Base-by-base conservation (phyloP, 805 yeast species). In the Grigorovia transvaalensis region DNA sequence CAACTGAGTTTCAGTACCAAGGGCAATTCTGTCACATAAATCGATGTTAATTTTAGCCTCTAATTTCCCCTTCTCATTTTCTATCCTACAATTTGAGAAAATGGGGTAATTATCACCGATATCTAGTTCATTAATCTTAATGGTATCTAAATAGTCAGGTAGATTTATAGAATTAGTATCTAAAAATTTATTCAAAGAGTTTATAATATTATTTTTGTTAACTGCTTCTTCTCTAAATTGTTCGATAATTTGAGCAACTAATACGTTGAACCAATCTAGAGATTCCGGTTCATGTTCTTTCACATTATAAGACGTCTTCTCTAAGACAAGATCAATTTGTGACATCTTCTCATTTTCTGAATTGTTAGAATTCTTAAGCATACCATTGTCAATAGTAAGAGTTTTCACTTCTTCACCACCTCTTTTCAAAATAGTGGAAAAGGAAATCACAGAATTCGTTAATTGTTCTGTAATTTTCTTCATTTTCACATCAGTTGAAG, bases 101-200 rank as follows among this genome's bases (percentile, higher is more conserved):
- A 93, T 87, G 2, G 99, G 99, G 64, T 84, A 93, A 67, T 90
- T 97, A 64, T 88, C 87, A 38, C 99, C 99, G 52, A 93, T 83
- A 60, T 89, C 91, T 27, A 93, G 54, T 61, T 91, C 97, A 1
- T 90, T 85, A 47, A 93, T 80, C 54, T 77, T 78, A 44, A 93
- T 82, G 23, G 78, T 76, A 63, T 84, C 96, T 48, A 93, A 66
- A 65, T 83, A 91, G 51, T 84, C 90, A 0, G 97, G 96, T 23
- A 87, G 67, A 17, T 75, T 71, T 9, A 35, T 49, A 47, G 75
- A 71, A 45, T 61, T 64, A 7, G 66, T 65, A 11, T 69, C 69
- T 46, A 91, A 71, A 49, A 87, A 80, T 49, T 77, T 80, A 60
- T 87, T 82, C 48, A 93, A 71, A 1, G 89, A 82, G 57, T 85